Evolutionary conservation across 2,329 filamentous ascomycete genomes (phyloP).

Genomic region (Cytospora piceae): DNA sequence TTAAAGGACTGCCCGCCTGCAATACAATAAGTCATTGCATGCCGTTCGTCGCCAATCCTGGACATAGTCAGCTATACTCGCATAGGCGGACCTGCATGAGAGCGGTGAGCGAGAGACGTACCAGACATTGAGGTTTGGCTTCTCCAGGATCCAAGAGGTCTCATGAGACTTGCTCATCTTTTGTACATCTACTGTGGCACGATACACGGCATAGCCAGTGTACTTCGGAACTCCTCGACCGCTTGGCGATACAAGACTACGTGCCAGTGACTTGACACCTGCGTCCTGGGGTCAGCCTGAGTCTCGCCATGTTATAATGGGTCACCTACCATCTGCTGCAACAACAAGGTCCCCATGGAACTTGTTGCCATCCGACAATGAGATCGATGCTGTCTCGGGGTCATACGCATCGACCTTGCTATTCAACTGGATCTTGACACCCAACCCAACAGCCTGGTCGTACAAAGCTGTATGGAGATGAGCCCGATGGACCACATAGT

Average conservation of each 20-base stretch:
- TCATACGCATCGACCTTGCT: slow-evolving; percentile 35
- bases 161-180: slow-evolving; percentile 43
- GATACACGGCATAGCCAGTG: slow-evolving; percentile 47
- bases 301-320: neutral
- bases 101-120: slow-evolving; percentile 27
- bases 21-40: slow-evolving; percentile 52
- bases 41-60: slow-evolving; percentile 46
- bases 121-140: slow-evolving; percentile 46
- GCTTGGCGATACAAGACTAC: slow-evolving; percentile 29
- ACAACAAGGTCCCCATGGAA: slow-evolving; percentile 40
- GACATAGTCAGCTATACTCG: neutral
- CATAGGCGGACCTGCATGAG: neutral
- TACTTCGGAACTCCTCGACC: slow-evolving; percentile 28
- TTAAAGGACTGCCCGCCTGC: slow-evolving; percentile 48
- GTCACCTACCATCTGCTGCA: slow-evolving; percentile 41
- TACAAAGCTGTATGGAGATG: slow-evolving; percentile 39
- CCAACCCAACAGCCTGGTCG: slow-evolving; percentile 35
- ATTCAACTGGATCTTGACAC: slow-evolving; percentile 34
- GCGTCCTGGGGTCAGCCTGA: neutral
- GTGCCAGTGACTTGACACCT: slow-evolving; percentile 40
- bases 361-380: slow-evolving; percentile 33
- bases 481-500: slow-evolving; percentile 41
- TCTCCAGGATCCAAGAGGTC: slow-evolving; percentile 44
- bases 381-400: slow-evolving; percentile 32
- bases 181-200: slow-evolving; percentile 44